phyloP scores from a whole-genome alignment of 2,329 filamentous ascomycete genomes.

The Claviceps pazoutovae region DNA sequence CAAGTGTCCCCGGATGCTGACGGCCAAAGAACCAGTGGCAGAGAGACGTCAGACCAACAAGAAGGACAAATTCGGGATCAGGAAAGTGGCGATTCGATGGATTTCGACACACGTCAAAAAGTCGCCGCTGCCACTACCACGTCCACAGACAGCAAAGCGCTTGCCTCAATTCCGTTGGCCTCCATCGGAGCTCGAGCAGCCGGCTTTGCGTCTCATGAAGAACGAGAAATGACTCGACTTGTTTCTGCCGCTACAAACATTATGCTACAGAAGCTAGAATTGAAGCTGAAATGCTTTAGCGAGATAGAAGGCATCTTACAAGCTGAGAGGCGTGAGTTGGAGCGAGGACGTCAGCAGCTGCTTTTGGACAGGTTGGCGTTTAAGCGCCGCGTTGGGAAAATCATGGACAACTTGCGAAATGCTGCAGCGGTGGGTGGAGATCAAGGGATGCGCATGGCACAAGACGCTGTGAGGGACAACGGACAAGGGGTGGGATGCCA shows the following conservation, averaged over 20 bases:
- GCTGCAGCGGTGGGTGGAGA: conserved; percentile 35
- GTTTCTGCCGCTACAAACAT: conserved; percentile 87
- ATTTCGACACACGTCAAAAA: conserved; percentile 43
- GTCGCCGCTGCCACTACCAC: conserved; percentile 36
- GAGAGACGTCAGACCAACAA: neutral
- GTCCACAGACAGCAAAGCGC: conserved; percentile 30
- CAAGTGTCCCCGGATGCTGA: conserved; percentile 36
- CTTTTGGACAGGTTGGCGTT: conserved; percentile 87
- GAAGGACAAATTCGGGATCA: neutral
- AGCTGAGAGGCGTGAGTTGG: conserved; percentile 82
- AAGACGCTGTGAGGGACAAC: conserved; percentile 29
- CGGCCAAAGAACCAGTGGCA: conserved; percentile 38
- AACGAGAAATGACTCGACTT: conserved; percentile 88
- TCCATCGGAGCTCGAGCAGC: conserved; percentile 75
- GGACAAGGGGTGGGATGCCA: conserved; percentile 42
- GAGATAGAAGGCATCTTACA: conserved; percentile 90
- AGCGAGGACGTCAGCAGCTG: conserved; percentile 80
- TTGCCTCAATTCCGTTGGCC: conserved; percentile 71
- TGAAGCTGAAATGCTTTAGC: conserved; percentile 91
- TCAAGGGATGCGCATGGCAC: conserved; percentile 32
- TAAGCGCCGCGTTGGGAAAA: conserved; percentile 71
- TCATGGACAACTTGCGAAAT: conserved; percentile 61
- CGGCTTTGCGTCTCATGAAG: conserved; percentile 85
- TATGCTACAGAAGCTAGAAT: conserved; percentile 86
- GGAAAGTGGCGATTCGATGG: conserved; percentile 45